phyloP scores from a whole-genome alignment of 495 filamentous ascomycete genomes.

The Cryomyces antarcticus region DNA sequence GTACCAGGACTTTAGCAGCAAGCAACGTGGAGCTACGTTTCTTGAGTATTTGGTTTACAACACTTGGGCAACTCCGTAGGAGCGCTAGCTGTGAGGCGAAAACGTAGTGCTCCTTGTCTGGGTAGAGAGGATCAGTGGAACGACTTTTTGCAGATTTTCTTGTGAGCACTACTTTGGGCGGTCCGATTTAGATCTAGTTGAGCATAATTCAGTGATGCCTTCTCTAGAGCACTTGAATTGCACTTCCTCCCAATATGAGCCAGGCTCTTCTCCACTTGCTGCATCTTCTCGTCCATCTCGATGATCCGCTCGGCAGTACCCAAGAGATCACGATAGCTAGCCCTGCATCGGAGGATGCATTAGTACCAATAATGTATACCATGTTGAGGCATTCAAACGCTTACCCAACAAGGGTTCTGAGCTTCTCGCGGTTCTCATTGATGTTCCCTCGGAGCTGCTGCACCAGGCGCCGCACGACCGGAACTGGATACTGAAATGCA shows the following conservation, averaged over 20 bases:
- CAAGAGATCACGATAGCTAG: constrained; percentile 77
- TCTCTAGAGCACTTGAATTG: constrained; percentile 49
- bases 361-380: neutral
- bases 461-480: constrained; percentile 40
- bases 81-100: constrained; percentile 42
- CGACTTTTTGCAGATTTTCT: too few species aligned
- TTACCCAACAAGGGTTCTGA: constrained; percentile 79
- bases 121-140: constrained; percentile 6
- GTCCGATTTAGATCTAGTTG: constrained; percentile 26
- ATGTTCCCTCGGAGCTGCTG: constrained; percentile 43
- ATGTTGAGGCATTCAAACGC: constrained; percentile 1
- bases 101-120: constrained; percentile 31
- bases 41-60: constrained; percentile 35
- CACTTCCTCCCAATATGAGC: constrained; percentile 56
- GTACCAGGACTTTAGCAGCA: constrained; percentile 61
- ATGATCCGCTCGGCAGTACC: constrained; percentile 86
- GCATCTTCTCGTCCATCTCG: constrained; percentile 62
- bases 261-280: constrained; percentile 47
- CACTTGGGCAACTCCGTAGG: constrained; percentile 35
- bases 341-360: constrained; percentile 22
- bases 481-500: constrained; percentile 46
- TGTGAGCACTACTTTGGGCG: constrained; percentile 21
- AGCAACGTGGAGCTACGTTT: constrained; percentile 38
- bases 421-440: constrained; percentile 64
- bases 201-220: constrained; percentile 40